These are phyloP conservation scores for Castanea sativa DNA, from an alignment of 306 rosid species.

Conservation along the genomic window DNA sequence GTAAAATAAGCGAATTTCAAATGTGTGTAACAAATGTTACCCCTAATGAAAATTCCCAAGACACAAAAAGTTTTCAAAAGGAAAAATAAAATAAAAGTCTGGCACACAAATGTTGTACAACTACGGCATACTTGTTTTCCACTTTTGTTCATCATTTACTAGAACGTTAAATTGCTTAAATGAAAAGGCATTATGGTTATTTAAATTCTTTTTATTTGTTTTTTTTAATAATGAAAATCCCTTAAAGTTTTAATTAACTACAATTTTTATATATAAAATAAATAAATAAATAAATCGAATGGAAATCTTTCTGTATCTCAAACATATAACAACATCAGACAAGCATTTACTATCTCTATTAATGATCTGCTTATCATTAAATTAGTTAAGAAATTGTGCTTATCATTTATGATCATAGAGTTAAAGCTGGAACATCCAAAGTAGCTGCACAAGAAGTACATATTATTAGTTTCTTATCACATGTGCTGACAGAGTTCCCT, in stretches of 20 bases:
- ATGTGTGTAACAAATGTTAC: too few species aligned
- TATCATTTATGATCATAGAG: slow-evolving; percentile 20
- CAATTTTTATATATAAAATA: too few species aligned
- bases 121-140: too few species aligned
- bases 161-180: slow-evolving; percentile 32
- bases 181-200: slow-evolving; percentile 23
- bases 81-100: too few species aligned
- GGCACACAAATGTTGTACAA: neutral
- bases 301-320: slow-evolving; percentile 15
- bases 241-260: too few species aligned
- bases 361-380: slow-evolving; percentile 42
- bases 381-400: neutral
- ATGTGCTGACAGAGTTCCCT: slow-evolving; percentile 35
- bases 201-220: neutral
- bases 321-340: neutral
- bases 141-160: slow-evolving; percentile 15
- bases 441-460: slow-evolving; percentile 19
- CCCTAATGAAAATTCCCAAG: too few species aligned
- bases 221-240: too few species aligned
- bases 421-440: slow-evolving; percentile 19
- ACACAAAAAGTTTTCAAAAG: too few species aligned
- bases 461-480: slow-evolving; percentile 39
- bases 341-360: slow-evolving; percentile 13
- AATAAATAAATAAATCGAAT: neutral
- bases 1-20: too few species aligned